A percentile compares a stretch with the other conserved stretches of the same genome.
Evolutionary conservation across 1,284 basidiomycete genomes (phyloP).

Genomic region (Leucocoprinus gongylophorus): DNA sequence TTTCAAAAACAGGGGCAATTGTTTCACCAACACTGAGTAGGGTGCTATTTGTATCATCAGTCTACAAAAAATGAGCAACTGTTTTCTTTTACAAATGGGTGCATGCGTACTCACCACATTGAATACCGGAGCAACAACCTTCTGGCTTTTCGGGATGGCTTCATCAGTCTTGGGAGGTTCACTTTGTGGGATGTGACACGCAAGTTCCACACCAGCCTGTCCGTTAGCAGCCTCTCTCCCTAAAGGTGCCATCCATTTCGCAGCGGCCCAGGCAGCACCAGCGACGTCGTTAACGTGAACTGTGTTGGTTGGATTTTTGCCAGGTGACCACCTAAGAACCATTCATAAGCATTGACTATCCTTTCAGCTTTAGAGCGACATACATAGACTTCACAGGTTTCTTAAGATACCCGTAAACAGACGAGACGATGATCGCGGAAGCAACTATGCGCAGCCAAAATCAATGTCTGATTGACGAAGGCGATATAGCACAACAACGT

Average conservation of each 20-base stretch:
- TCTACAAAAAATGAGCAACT: constrained; percentile 33
- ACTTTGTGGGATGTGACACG: constrained; percentile 47
- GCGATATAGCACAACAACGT: constrained; percentile 22
- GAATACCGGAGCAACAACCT: constrained; percentile 70
- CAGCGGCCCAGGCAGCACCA: constrained; percentile 67
- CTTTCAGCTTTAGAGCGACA: constrained; percentile 23
- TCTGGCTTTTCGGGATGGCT: constrained; percentile 48
- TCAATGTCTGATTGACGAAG: constrained; percentile 12
- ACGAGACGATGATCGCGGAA: constrained; percentile 67
- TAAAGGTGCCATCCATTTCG: constrained; percentile 60
- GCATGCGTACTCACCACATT: constrained; percentile 52
- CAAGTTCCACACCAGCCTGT: constrained; percentile 59
- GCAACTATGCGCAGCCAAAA: constrained; percentile 37
- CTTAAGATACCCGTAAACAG: constrained; percentile 77
- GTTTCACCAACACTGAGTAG: constrained; percentile 67
- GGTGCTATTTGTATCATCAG: constrained; percentile 77
- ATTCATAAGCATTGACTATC: constrained; percentile 8
- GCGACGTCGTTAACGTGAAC: constrained; percentile 76
- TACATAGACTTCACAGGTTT: constrained; percentile 85
- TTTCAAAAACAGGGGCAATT: constrained; percentile 71
- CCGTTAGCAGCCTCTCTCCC: constrained; percentile 58
- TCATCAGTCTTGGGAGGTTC: constrained; percentile 66
- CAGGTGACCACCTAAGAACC: constrained; percentile 57
- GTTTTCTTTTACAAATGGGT: neutral
- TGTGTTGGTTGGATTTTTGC: constrained; percentile 75